Conservation (phyloP, 2,329 filamentous ascomycete species). For the Scedosporium boydii region DNA sequence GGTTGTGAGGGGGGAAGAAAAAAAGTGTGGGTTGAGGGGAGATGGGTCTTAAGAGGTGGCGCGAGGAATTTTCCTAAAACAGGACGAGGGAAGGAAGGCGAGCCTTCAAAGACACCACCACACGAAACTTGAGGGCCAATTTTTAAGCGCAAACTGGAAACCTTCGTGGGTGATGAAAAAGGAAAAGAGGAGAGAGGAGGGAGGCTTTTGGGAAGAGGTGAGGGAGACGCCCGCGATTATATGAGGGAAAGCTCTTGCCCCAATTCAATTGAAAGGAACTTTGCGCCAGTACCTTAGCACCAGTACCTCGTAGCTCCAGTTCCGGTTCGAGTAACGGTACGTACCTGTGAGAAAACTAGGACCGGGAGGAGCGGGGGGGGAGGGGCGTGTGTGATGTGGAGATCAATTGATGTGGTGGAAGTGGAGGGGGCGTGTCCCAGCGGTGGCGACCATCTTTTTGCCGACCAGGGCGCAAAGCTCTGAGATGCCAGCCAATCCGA, state of each 20-base stretch:
- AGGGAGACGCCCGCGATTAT: conserved; percentile 5
- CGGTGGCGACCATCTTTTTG: conserved; percentile 1
- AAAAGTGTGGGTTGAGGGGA: conserved; percentile 18
- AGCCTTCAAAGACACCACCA: conserved; percentile 25
- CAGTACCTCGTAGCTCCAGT: conserved; percentile 4
- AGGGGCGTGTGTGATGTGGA: conserved; percentile 6
- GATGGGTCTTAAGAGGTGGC: conserved; percentile 35
- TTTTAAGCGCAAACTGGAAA: conserved; percentile 18
- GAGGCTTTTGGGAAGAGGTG: neutral
- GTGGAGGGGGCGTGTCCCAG: neutral
- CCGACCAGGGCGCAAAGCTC: neutral
- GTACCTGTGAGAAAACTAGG: conserved; percentile 1
- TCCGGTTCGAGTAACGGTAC: conserved; percentile 1
- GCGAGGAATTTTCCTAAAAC: conserved; percentile 14
- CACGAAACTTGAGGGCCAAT: conserved; percentile 35
- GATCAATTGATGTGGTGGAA: neutral
- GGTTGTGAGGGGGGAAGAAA: conserved; percentile 10
- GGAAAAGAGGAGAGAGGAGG: conserved; percentile 18
- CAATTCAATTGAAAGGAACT: neutral
- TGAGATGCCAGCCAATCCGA: neutral
- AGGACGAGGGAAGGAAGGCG: conserved; percentile 29
- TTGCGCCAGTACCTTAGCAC: neutral
- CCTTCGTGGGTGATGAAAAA: conserved; percentile 40
- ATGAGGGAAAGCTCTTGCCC: conserved; percentile 2
- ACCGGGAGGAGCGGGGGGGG: conserved; percentile 8